Evolutionary conservation across 352 stramenopile genomes (phyloP).

Genomic region (Phytophthora pinifolia): DNA sequence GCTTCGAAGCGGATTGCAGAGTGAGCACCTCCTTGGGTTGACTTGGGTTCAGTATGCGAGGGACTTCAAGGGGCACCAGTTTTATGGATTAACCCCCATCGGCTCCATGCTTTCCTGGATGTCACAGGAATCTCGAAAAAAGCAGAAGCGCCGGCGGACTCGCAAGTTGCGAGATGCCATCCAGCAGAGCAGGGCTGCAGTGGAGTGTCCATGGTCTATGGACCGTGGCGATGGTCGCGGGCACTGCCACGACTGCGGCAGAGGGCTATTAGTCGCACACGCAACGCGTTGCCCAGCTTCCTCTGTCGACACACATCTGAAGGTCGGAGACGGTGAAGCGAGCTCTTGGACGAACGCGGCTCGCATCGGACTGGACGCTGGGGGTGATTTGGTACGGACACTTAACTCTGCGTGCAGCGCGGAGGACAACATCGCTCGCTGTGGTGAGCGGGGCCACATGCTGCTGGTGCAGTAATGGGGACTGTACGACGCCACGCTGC

Average conservation of each 20-base stretch:
- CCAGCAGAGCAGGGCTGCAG: no score
- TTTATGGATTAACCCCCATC: constrained; percentile 20
- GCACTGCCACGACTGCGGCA: no score
- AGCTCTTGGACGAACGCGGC: no score
- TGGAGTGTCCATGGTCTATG: no score
- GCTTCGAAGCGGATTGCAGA: constrained; percentile 17
- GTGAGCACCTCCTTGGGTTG: constrained; percentile 3
- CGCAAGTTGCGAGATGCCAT: no score
- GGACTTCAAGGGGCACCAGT: constrained; percentile 28
- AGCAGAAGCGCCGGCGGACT: no score
- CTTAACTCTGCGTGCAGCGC: background rate
- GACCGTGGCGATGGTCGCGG: no score
- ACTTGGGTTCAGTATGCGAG: constrained; percentile 24
- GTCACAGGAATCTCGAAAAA: background rate
- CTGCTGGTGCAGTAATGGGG: constrained; percentile 1
- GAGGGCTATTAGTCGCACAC: no score
- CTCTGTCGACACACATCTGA: no score
- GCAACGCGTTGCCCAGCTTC: no score
- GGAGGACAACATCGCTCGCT: background rate
- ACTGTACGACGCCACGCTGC: constrained; percentile 12
- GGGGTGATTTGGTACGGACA: background rate
- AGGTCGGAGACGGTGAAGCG: background rate
- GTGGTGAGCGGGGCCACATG: background rate
- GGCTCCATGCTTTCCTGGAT: constrained; percentile 9
- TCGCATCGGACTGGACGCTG: background rate